Base-by-base conservation (phyloP, 768 basidiomycete species). In the Favolaschia claudopus region DNA sequence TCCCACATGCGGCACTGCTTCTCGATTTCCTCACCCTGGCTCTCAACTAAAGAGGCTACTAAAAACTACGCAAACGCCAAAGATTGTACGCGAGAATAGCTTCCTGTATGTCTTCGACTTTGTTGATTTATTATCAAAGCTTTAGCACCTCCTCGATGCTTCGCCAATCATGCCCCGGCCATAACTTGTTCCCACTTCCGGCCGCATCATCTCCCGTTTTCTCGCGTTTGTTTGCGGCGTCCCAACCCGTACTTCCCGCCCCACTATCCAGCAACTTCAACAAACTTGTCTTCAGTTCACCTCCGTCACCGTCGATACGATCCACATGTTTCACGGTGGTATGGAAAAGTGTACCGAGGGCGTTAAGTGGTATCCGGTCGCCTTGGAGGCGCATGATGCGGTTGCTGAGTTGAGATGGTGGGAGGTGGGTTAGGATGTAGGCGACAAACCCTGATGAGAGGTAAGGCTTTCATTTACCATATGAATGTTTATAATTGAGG, bases 371-470 rank as follows among this genome's bases (percentile, higher is more conserved):
- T 5, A 42, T 64, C 5, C 74, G 72, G 29, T 77, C 72, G 14
- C 77, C 77, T 53, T 78, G 58, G 22, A 76, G 69, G 17, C 75
- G 74, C 67, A 77, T 72, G 10, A 70, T 71, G 2, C 54, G 66
- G 52, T 78, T 50, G 5, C 69, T 65, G 14, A 76, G 68, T 24
- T 67, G 60, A n/a, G 60, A 49, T 0, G 61, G 27, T 1, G 74
- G 70, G 4, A 76, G 53, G 3, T 69, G 62, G 8, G 76, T 77
- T 51, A 78, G 68, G 38, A 74, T 55, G 37, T 78, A 61, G 17
- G 70, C 77, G 25, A 73, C 47, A 34, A 76, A 79, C 24, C 76
- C 77, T 78, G 28, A n/a, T n/a, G n/a, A n/a, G n/a, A n/a, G n/a
- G n/a, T n/a, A n/a, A n/a, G n/a, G n/a, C n/a, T n/a, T n/a, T n/a